These are phyloP conservation scores for Hortiboletus campestris DNA, from an alignment of 768 basidiomycete species.

Conservation along the genomic window DNA sequence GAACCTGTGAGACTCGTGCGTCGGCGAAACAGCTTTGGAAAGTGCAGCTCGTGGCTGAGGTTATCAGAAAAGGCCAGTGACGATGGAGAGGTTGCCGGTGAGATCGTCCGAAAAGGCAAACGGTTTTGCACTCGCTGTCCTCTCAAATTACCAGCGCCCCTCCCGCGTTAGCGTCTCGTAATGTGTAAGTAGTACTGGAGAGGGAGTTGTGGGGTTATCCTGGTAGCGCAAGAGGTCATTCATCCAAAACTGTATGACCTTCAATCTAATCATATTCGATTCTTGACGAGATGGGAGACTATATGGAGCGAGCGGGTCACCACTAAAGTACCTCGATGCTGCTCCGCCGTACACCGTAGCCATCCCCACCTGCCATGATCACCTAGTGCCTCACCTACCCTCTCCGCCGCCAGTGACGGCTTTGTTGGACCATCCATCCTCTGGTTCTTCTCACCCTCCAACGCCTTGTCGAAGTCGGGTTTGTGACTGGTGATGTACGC, in stretches of 20 bases:
- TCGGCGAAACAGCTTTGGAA: no score
- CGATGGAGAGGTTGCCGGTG: no score
- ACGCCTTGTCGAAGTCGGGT: conserved; percentile 45
- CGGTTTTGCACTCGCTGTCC: no score
- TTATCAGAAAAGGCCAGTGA: no score
- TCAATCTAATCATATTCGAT: not conserved
- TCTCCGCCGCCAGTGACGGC: conserved; percentile 12
- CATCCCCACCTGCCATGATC: not conserved
- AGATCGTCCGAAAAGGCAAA: no score
- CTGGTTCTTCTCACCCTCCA: conserved; percentile 47
- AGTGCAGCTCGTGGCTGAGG: no score
- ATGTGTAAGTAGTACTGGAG: no score
- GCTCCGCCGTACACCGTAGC: not conserved
- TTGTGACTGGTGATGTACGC: conserved; percentile 52
- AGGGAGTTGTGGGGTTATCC: no score
- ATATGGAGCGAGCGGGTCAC: not conserved
- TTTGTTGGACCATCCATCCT: not conserved
- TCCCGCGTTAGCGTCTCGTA: no score
- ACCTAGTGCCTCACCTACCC: conserved; percentile 7
- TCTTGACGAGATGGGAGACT: conserved; percentile 2
- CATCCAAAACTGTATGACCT: not conserved
- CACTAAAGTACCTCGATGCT: conserved; percentile 10
- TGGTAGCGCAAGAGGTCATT: no score
- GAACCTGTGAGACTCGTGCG: no score
- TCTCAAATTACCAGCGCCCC: no score